Percentiles rank a stretch among this genome's conserved stretches.
These are phyloP conservation scores for Hydnum rufescens DNA, from an alignment of 768 basidiomycete genomes.

Conservation along the genomic window DNA sequence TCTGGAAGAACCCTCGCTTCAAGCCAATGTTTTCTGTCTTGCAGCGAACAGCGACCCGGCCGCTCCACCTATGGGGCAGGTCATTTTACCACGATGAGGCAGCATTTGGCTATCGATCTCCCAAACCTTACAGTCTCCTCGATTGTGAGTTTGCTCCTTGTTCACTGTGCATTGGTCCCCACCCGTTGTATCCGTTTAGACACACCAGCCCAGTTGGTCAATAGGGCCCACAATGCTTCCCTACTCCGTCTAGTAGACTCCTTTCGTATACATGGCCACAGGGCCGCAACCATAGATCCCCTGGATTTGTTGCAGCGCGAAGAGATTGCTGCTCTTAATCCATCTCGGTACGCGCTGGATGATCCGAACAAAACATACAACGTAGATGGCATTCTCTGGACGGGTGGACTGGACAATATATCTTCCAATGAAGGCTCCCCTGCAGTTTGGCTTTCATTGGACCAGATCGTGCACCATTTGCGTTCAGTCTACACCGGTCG, in stretches of 20 bases:
- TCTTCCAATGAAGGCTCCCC: conserved; percentile 12
- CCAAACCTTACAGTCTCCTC: background rate
- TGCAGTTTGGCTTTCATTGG: conserved; percentile 41
- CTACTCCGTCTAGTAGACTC: conserved; percentile 79
- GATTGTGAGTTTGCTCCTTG: background rate
- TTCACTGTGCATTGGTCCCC: background rate
- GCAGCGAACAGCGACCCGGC: too few relatives aligned
- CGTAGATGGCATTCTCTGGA: conserved; percentile 68
- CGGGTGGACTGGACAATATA: conserved; percentile 16
- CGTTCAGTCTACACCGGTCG: conserved; percentile 59
- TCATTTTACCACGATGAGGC: background rate
- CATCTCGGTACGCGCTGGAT: conserved; percentile 51
- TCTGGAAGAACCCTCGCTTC: too few relatives aligned
- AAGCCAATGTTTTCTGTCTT: too few relatives aligned
- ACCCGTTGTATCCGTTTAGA: conserved; percentile 22
- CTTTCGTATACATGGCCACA: conserved; percentile 40
- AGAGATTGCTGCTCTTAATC: conserved; percentile 54
- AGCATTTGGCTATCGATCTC: background rate
- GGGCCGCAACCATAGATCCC: conserved; percentile 73
- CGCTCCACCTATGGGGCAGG: too few relatives aligned
- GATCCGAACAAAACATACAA: conserved; percentile 37
- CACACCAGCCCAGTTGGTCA: conserved; percentile 40
- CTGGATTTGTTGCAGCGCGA: conserved; percentile 74
- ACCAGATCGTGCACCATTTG: conserved; percentile 49
- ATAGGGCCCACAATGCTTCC: conserved; percentile 52